Base-by-base conservation (phyloP, 257 asterid genomes). In the Leonotis leonurus region DNA sequence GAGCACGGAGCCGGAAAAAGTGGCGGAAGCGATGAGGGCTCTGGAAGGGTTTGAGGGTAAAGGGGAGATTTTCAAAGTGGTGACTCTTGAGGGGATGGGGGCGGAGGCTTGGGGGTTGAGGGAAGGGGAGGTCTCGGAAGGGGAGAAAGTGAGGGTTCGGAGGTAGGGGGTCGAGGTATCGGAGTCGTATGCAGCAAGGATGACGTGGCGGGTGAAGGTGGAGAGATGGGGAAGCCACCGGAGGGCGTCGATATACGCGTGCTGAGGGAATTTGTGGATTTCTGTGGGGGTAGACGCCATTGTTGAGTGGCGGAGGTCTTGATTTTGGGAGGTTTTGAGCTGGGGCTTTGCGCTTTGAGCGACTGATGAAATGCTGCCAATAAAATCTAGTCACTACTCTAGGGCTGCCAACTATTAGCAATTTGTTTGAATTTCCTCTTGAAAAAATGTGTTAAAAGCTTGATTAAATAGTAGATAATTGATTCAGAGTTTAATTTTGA, bases 161-260 rank as follows among this genome's bases (percentile, higher is more conserved):
- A 91, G 85, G 24, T 85, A 80, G 29, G 86, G 70, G 13, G 82
- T 62, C 26, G 95, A 72, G 64, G 88, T 24, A 56, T 77, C 81
- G 70, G 87, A 59, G 69, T 86, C 79, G 60, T 68, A 88, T 51
- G 86, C 57, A 69, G 96, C 83, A 52, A 85, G 82, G 75, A 88
- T 62, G 58, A 91, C 56, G 81, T 72, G 84, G 85, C 90, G 95
- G 68, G 78, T 64, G 83, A 81, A 71, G 70, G 94, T 68, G 68
- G 96, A 88, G 74, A 84, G 67, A 24, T 80, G 88, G 10, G 95
- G 98, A 16, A 91, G 92, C 87, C 88, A 91, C 3, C 92, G 94
- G 71, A 88, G 76, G 57, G 86, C 82, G 77, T 88, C 95, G 65
- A 84, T 68, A 87, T 84, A 91, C 7, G 78, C 26, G 64, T 74